Conservation (phyloP, 2,329 filamentous ascomycete species). For the Sordariomycetes sp. region DNA sequence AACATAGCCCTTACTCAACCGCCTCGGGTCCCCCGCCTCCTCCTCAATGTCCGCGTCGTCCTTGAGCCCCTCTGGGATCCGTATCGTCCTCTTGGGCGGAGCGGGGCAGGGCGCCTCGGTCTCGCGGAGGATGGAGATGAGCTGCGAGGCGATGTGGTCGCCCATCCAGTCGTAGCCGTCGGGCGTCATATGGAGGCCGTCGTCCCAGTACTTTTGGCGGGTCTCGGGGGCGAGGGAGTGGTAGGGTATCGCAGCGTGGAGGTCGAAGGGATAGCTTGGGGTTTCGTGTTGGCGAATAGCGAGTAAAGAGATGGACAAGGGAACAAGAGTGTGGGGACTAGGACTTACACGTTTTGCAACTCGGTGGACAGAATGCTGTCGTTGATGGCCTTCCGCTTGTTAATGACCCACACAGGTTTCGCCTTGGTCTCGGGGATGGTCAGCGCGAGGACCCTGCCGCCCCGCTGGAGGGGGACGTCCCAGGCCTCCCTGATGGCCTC, state of each 20-base stretch:
- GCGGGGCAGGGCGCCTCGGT: neutral
- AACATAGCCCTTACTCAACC: constrained; percentile 38
- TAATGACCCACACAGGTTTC: constrained; percentile 14
- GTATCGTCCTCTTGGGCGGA: neutral
- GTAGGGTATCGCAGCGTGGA: constrained; percentile 40
- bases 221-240: constrained; percentile 30
- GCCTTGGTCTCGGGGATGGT: constrained; percentile 42
- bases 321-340: neutral
- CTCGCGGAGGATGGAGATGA: constrained; percentile 29
- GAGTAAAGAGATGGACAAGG: neutral
- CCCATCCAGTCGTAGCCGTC: constrained; percentile 52
- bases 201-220: constrained; percentile 41
- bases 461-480: constrained; percentile 31
- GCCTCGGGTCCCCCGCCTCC: constrained; percentile 30
- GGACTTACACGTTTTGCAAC: constrained; percentile 36
- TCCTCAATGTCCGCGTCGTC: constrained; percentile 29
- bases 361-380: constrained; percentile 33
- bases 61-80: constrained; percentile 14
- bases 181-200: constrained; percentile 43
- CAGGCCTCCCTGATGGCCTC: constrained; percentile 34
- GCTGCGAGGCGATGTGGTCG: constrained; percentile 34
- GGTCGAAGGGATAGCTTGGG: constrained; percentile 42
- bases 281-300: neutral
- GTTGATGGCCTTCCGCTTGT: constrained; percentile 33
- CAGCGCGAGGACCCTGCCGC: constrained; percentile 45